A percentile compares a stretch with the other conserved stretches of the same genome.
Evolutionary conservation across 768 basidiomycete genomes (phyloP).

Genomic region (Inosperma sp.): DNA sequence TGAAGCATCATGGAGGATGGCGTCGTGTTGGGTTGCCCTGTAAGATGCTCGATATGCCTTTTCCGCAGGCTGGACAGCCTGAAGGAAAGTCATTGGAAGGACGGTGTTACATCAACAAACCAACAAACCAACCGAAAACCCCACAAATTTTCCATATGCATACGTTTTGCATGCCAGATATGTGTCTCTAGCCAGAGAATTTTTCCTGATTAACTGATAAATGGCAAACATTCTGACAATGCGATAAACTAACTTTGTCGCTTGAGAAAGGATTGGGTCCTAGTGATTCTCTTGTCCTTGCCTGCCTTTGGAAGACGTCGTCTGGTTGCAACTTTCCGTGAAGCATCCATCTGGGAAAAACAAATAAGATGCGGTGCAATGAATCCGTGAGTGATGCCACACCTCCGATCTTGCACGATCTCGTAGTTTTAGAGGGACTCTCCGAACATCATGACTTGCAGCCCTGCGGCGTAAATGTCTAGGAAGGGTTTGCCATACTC

Average conservation of each 20-base stretch:
- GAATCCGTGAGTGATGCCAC: constrained; percentile 12
- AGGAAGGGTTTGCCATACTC: constrained; percentile 91
- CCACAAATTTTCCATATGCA: constrained; percentile 93
- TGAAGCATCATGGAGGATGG: constrained; percentile 87
- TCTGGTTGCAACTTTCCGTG: constrained; percentile 34
- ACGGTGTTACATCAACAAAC: background rate
- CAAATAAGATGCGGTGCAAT: background rate
- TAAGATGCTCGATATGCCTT: constrained; percentile 91
- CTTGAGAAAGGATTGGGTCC: constrained; percentile 57
- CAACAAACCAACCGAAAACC: constrained; percentile 71
- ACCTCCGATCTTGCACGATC: constrained; percentile 84
- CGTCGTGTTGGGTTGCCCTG: constrained; percentile 78
- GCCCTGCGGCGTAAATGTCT: constrained; percentile 88
- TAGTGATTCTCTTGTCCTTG: constrained; percentile 50
- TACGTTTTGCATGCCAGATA: constrained; percentile 95
- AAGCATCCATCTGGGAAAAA: constrained; percentile 43
- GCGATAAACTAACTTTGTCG: constrained; percentile 60
- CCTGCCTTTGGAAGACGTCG: constrained; percentile 59
- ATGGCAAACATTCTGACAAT: background rate
- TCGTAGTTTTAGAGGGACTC: constrained; percentile 81
- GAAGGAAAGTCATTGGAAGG: background rate
- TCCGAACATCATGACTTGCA: constrained; percentile 89
- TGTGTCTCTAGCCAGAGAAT: constrained; percentile 97
- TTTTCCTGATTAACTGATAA: constrained; percentile 45
- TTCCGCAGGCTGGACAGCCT: constrained; percentile 86